phyloP scores from a whole-genome alignment of 1,284 basidiomycete genomes.

The Sanghuangporus sanghuang region DNA sequence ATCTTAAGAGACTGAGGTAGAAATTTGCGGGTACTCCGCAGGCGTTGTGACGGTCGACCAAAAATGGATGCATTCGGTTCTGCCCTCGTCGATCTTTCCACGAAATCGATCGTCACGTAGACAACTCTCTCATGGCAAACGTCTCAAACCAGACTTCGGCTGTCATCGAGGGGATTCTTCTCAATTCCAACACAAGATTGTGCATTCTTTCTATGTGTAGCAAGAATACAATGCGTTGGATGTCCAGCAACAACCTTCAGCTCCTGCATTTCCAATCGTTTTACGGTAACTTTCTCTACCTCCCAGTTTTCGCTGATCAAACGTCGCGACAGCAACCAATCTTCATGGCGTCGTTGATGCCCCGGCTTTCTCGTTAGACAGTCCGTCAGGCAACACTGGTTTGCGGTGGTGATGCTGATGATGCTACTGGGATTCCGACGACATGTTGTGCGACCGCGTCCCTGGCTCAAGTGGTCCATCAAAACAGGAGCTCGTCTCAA shows the following conservation, averaged over 20 bases:
- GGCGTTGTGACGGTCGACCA: not conserved
- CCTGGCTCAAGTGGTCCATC: not conserved
- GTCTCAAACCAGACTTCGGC: not conserved
- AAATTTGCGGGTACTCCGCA: not conserved
- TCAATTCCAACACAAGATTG: not conserved
- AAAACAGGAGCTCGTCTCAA: conserved; percentile 8
- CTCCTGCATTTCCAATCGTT: not conserved
- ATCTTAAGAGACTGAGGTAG: not conserved
- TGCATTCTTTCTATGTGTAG: not conserved
- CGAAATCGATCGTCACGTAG: not conserved
- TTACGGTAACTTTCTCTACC: not conserved
- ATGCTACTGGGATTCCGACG: not conserved
- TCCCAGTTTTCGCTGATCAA: not conserved
- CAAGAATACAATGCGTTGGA: not conserved
- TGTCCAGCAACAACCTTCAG: not conserved
- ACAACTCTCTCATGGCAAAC: not conserved
- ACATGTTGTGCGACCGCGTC: conserved; percentile 2
- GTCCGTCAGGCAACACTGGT: not conserved
- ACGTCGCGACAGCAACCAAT: not conserved
- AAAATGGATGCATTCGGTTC: not conserved
- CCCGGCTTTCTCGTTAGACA: not conserved
- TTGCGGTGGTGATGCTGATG: conserved; percentile 1
- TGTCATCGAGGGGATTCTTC: not conserved
- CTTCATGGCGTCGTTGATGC: not conserved
- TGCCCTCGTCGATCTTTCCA: not conserved